Evolutionary conservation across 2,329 filamentous ascomycete genomes (phyloP).

Genomic region (Neofusicoccum sp.): DNA sequence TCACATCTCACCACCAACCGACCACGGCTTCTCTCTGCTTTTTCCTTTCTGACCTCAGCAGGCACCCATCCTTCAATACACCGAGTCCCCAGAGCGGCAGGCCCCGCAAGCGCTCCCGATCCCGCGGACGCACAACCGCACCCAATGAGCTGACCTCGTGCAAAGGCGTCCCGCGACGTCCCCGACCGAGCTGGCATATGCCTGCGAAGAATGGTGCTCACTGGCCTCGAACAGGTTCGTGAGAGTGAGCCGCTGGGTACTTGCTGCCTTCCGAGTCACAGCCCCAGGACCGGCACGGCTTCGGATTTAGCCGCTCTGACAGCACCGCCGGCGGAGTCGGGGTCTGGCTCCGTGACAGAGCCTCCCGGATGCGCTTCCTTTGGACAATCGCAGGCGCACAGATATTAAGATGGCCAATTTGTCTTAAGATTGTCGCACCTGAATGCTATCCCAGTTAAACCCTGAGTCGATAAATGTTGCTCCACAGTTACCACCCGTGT

Average conservation of each 20-base stretch:
- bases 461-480: constrained; percentile 7
- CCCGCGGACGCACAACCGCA: neutral
- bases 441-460: constrained; percentile 10
- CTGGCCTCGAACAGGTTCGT: neutral
- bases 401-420: constrained; percentile 4
- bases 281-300: no score
- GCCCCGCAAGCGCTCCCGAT: neutral
- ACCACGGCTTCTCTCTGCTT: constrained; percentile 2
- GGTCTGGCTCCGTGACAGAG: neutral
- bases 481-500: constrained; percentile 3
- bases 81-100: neutral
- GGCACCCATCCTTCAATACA: neutral
- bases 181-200: constrained; percentile 1
- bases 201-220: constrained; percentile 2
- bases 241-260: neutral
- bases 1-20: neutral
- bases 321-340: no score
- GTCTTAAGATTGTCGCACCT: constrained; percentile 16
- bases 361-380: neutral
- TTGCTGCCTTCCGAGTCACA: no score
- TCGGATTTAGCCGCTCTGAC: no score
- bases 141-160: neutral
- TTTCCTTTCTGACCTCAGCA: neutral
- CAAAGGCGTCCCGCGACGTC: neutral
- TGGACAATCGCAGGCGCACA: neutral